Conservation (phyloP, 371 early-diverging fungal genomes). For the Rhizopus delemar region DNA sequence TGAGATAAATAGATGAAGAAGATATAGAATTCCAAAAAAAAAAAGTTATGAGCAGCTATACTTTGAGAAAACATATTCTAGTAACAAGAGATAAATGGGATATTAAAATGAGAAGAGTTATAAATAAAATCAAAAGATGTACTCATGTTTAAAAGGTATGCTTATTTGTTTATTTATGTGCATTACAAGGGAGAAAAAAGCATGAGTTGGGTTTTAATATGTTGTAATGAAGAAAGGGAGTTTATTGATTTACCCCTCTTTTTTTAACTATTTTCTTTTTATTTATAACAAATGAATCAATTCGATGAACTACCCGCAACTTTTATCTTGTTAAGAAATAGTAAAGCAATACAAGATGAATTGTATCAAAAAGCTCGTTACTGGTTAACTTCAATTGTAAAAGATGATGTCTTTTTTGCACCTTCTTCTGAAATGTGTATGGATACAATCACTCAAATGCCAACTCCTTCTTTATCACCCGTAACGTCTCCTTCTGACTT, state of each 20-base stretch:
- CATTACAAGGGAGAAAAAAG: too few species aligned
- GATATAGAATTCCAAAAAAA: too few species aligned
- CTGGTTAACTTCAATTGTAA: slow-evolving; percentile 6
- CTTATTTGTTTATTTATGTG: too few species aligned
- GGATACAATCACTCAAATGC: slow-evolving; percentile 15
- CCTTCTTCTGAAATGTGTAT: slow-evolving; percentile 7
- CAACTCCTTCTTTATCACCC: slow-evolving; percentile 44
- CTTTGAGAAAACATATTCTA: too few species aligned
- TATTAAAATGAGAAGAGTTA: too few species aligned
- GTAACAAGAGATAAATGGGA: too few species aligned
- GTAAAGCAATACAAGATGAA: neutral
- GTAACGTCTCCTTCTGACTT: slow-evolving; percentile 45
- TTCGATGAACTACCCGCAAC: neutral
- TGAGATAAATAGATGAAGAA: too few species aligned
- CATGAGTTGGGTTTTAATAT: too few species aligned
- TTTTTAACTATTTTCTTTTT: neutral
- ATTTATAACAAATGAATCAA: neutral
- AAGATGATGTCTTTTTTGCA: slow-evolving; percentile 26
- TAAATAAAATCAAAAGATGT: too few species aligned
- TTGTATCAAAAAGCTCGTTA: neutral
- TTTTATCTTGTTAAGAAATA: neutral
- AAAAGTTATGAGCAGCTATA: too few species aligned
- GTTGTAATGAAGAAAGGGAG: neutral
- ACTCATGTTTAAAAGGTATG: too few species aligned
- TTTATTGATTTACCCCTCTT: neutral